These are phyloP conservation scores for Fomitopsis palustris DNA, from an alignment of 1,284 basidiomycete species.

Conservation along the genomic window DNA sequence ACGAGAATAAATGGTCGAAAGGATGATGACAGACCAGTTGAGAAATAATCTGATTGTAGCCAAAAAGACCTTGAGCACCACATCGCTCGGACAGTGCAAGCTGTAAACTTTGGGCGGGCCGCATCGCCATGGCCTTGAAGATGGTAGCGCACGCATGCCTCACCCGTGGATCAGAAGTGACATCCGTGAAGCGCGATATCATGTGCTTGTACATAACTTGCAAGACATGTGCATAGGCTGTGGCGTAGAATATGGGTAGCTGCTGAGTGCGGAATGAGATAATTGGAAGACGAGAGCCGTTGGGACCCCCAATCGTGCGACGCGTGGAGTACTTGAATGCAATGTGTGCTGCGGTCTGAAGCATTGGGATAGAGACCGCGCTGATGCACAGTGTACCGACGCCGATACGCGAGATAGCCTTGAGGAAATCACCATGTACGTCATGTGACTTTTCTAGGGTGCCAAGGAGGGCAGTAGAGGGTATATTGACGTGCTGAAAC, in stretches of 20 bases:
- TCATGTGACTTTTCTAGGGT: constrained; percentile 19
- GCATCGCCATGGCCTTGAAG: constrained; percentile 19
- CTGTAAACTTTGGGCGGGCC: constrained; percentile 5
- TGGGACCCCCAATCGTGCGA: constrained; percentile 22
- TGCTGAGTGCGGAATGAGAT: constrained; percentile 39
- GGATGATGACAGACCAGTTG: constrained; percentile 6
- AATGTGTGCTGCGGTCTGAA: constrained; percentile 27
- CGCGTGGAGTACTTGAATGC: constrained; percentile 32
- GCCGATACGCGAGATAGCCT: constrained; percentile 31
- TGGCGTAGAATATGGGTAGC: constrained; percentile 32
- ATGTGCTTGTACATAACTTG: constrained; percentile 22
- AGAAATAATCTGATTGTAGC: constrained; percentile 14
- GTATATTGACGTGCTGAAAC: constrained; percentile 35
- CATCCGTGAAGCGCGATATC: constrained; percentile 20
- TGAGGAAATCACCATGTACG: constrained; percentile 25
- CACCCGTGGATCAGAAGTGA: constrained; percentile 13
- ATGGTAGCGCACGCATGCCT: constrained; percentile 22
- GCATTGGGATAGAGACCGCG: constrained; percentile 21
- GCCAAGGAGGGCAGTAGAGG: constrained; percentile 31
- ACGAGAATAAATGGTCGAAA: background rate
- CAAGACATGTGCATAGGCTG: constrained; percentile 31
- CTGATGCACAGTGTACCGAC: constrained; percentile 33
- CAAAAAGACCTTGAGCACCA: constrained; percentile 25
- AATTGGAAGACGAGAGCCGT: constrained; percentile 25
- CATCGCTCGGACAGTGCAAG: constrained; percentile 13